Evolutionary conservation across 1,284 basidiomycete species (phyloP).

Genomic region (Cryptococcus hybrid): DNA sequence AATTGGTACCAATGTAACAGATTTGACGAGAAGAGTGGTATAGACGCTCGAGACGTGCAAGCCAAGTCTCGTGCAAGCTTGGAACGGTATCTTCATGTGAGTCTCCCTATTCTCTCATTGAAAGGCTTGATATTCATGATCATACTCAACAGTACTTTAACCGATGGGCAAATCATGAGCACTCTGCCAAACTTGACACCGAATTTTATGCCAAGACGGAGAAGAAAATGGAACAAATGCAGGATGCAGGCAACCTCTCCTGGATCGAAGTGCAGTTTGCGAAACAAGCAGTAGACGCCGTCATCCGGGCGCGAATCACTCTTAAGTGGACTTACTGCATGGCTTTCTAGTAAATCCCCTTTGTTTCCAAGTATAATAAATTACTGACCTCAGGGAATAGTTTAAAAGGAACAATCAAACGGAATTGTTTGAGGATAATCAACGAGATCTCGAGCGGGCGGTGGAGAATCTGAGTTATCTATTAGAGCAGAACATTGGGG

Average conservation of each 20-base stretch:
- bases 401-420: slow-evolving; percentile 81
- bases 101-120: slow-evolving; percentile 39
- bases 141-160: slow-evolving; percentile 75
- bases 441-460: slow-evolving; percentile 89
- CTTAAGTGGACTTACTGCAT: slow-evolving; percentile 99
- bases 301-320: slow-evolving; percentile 86
- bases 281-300: slow-evolving; percentile 92
- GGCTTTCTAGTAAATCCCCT: slow-evolving; percentile 74
- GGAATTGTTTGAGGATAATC: slow-evolving; percentile 96
- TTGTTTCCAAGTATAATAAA: not conserved
- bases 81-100: slow-evolving; percentile 92
- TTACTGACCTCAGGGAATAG: slow-evolving; percentile 16
- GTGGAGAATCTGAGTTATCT: slow-evolving; percentile 93
- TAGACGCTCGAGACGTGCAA: slow-evolving; percentile 86
- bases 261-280: slow-evolving; percentile 99
- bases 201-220: slow-evolving; percentile 93
- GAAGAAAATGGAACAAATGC: slow-evolving; percentile 99
- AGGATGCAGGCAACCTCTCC: slow-evolving; percentile 81
- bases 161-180: slow-evolving; percentile 97
- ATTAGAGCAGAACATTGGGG: slow-evolving; percentile 78
- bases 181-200: slow-evolving; percentile 90
- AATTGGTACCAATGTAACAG: slow-evolving; percentile 98
- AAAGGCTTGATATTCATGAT: not conserved
- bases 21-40: slow-evolving; percentile 88
- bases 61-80: slow-evolving; percentile 82